phyloP scores from a whole-genome alignment of 2,329 filamentous ascomycete genomes.

The Apiospora marii region DNA sequence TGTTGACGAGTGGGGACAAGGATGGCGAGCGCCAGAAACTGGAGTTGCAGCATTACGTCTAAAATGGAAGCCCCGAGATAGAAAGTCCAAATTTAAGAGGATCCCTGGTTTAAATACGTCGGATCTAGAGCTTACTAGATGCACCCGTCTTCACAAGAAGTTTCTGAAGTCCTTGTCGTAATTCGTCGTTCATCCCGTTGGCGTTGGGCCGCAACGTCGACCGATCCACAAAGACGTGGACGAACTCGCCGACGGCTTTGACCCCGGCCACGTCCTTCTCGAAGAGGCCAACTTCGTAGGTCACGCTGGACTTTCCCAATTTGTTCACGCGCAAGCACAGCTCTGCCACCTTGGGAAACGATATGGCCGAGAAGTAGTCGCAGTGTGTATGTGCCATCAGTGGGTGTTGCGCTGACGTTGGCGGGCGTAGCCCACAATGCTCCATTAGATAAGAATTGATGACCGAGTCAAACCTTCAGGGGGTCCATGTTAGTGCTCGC shows the following conservation, averaged over 20 bases:
- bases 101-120: neutral
- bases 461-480: constrained; percentile 79
- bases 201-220: constrained; percentile 71
- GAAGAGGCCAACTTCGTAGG: constrained; percentile 90
- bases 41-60: constrained; percentile 45
- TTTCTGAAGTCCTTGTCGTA: constrained; percentile 67
- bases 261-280: constrained; percentile 75
- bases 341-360: constrained; percentile 84
- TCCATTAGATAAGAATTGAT: constrained; percentile 89
- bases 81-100: constrained; percentile 1
- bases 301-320: constrained; percentile 85
- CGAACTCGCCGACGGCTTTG: constrained; percentile 84
- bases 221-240: constrained; percentile 88
- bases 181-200: constrained; percentile 67
- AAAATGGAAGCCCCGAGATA: neutral
- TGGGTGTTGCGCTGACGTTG: constrained; percentile 75
- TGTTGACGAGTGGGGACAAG: constrained; percentile 56
- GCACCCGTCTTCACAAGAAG: constrained; percentile 50
- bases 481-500: neutral
- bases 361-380: constrained; percentile 83
- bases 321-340: constrained; percentile 83
- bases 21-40: constrained; percentile 50
- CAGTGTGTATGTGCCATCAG: constrained; percentile 87
- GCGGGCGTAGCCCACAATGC: constrained; percentile 76
- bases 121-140: constrained; percentile 38